These are phyloP conservation scores for Ulota crispa DNA, from an alignment of 225 moss, liverwort and hornwort species.

Conservation along the genomic window DNA sequence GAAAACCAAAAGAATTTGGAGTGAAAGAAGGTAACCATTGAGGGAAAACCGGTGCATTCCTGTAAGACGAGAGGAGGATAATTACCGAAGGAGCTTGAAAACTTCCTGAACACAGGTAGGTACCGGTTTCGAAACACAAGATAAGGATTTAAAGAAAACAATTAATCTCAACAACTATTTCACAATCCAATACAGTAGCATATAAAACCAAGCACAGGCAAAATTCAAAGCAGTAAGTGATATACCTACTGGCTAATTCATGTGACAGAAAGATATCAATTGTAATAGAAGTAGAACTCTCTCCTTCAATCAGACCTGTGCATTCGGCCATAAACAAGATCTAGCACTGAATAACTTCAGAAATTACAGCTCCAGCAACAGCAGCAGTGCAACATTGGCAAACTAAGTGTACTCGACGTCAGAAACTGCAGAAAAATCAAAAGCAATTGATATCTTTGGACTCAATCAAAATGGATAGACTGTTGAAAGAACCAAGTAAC, in stretches of 20 bases:
- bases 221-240: no score
- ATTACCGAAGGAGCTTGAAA: no score
- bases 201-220: neutral
- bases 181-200: neutral
- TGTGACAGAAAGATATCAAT: neutral
- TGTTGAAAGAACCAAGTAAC: neutral
- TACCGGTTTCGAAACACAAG: neutral
- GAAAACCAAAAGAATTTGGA: no score
- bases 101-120: no score
- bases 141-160: neutral
- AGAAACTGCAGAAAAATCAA: neutral
- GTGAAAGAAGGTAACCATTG: no score
- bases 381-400: constrained; percentile 2
- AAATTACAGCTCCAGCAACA: neutral
- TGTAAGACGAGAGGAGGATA: no score
- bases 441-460: constrained; percentile 3
- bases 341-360: neutral
- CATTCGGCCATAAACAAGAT: neutral
- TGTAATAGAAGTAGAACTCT: neutral
- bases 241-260: neutral
- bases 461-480: neutral
- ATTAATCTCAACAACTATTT: neutral
- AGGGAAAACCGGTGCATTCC: no score
- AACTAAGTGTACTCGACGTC: neutral
- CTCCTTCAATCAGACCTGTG: neutral